Evolutionary conservation across 176 grass and related monocot species (phyloP).

Genomic region (Phragmites australis): DNA sequence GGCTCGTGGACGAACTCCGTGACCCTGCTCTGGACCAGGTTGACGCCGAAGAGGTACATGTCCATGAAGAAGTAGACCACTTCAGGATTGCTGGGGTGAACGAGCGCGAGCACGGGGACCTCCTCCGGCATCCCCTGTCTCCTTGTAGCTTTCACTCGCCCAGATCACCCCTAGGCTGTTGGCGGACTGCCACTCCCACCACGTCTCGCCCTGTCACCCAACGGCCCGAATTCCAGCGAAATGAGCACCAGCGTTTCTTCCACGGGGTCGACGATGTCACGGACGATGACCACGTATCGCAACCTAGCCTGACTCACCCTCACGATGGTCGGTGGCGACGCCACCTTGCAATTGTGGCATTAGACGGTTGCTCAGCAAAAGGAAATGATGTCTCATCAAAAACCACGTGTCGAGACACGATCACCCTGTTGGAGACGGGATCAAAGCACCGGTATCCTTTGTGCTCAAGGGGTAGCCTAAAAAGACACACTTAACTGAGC

Average conservation of each 20-base stretch:
- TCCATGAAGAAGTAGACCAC: conserved; percentile 20
- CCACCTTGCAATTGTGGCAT: too few relatives aligned
- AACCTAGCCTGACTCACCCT: too few relatives aligned
- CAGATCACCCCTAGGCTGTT: conserved; percentile 1
- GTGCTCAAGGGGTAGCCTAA: neutral
- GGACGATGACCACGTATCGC: too few relatives aligned
- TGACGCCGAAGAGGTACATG: neutral
- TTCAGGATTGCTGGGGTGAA: conserved; percentile 2
- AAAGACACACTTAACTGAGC: neutral
- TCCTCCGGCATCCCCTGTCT: neutral
- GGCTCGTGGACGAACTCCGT: neutral
- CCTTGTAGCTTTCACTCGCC: conserved; percentile 14
- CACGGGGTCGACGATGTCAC: too few relatives aligned
- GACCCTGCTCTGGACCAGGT: neutral
- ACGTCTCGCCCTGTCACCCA: too few relatives aligned
- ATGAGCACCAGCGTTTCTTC: too few relatives aligned
- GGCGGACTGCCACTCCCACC: neutral
- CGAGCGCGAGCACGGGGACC: neutral
- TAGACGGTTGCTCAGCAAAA: neutral
- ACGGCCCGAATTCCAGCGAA: too few relatives aligned
- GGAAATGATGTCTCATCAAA: neutral
- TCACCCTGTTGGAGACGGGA: neutral
- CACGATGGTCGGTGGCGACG: too few relatives aligned
- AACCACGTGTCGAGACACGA: neutral
- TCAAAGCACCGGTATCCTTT: neutral